These are phyloP conservation scores for Sarocladium oryzae DNA, from an alignment of 2,329 filamentous ascomycete species.

Conservation along the genomic window DNA sequence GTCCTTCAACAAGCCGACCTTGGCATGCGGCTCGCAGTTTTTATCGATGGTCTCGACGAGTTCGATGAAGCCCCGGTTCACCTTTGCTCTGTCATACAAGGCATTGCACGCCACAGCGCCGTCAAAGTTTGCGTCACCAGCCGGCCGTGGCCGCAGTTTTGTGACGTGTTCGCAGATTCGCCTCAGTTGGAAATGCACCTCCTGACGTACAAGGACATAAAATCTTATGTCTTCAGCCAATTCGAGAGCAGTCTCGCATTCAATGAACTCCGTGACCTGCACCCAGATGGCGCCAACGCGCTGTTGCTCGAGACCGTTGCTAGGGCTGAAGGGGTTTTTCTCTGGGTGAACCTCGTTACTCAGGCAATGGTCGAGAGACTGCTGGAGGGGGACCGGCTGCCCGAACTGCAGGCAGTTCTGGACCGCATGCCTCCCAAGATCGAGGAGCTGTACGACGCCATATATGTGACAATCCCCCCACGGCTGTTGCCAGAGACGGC, in stretches of 20 bases:
- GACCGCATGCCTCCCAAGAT: constrained; percentile 3
- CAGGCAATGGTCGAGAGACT: background rate
- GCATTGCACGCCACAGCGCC: constrained; percentile 2
- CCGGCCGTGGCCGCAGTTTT: constrained; percentile 13
- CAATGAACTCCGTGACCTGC: background rate
- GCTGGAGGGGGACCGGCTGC: background rate
- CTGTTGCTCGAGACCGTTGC: background rate
- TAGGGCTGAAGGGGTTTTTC: background rate
- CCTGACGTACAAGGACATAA: constrained; percentile 12
- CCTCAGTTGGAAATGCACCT: constrained; percentile 8
- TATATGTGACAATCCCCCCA: background rate
- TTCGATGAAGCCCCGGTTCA: constrained; percentile 12
- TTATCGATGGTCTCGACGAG: constrained; percentile 17
- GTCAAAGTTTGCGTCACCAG: constrained; percentile 17
- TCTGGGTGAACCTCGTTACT: constrained; percentile 7
- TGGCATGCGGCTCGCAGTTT: constrained; percentile 9
- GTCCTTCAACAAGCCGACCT: background rate
- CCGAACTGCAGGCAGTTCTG: background rate
- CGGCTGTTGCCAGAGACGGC: background rate
- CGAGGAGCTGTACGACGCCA: constrained; percentile 6
- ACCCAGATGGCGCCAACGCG: background rate
- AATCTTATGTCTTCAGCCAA: constrained; percentile 2
- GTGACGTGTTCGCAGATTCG: constrained; percentile 4
- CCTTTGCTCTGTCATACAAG: constrained; percentile 11
- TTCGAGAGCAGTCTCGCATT: no score